phyloP scores from a whole-genome alignment of 1,139 yeast genomes.

The Blastobotrys indianensis region DNA sequence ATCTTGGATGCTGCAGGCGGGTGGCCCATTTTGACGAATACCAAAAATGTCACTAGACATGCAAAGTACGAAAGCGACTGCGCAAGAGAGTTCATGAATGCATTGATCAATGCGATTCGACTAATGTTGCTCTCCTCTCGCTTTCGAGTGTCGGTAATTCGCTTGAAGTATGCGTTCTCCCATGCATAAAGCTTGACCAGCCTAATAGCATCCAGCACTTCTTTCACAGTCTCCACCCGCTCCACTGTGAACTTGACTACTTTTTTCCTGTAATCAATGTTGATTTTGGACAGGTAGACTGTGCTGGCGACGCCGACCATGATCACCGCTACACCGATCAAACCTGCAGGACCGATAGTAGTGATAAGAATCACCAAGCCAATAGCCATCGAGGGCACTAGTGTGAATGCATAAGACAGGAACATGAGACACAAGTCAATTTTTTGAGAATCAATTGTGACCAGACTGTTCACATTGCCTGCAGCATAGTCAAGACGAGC shows the following conservation, averaged over 20 bases:
- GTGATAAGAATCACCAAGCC: constrained; percentile 57
- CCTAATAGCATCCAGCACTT: constrained; percentile 57
- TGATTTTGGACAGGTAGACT: constrained; percentile 31
- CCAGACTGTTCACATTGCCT: constrained; percentile 64
- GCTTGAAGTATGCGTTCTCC: constrained; percentile 55
- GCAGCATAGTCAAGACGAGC: constrained; percentile 55
- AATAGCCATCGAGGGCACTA: constrained; percentile 60
- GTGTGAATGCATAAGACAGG: constrained; percentile 57
- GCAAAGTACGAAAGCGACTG: constrained; percentile 62
- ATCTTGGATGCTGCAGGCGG: constrained; percentile 59
- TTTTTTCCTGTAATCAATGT: constrained; percentile 40
- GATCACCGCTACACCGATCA: constrained; percentile 54
- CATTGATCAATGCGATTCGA: constrained; percentile 36
- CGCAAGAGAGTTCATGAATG: constrained; percentile 52
- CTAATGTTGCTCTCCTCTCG: constrained; percentile 37
- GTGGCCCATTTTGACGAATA: constrained; percentile 53
- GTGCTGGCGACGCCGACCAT: constrained; percentile 28
- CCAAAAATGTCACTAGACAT: constrained; percentile 68
- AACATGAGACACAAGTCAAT: constrained; percentile 70
- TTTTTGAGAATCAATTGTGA: constrained; percentile 78
- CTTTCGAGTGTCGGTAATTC: constrained; percentile 43
- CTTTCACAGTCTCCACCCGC: constrained; percentile 57
- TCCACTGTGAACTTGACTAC: constrained; percentile 49
- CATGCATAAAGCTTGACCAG: constrained; percentile 69
- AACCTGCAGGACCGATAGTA: constrained; percentile 67